A percentile compares a stretch with the other conserved stretches of the same genome.
These are phyloP conservation scores for Geotrichum aggregatum DNA, from an alignment of 1,139 yeast species.

Conservation along the genomic window DNA sequence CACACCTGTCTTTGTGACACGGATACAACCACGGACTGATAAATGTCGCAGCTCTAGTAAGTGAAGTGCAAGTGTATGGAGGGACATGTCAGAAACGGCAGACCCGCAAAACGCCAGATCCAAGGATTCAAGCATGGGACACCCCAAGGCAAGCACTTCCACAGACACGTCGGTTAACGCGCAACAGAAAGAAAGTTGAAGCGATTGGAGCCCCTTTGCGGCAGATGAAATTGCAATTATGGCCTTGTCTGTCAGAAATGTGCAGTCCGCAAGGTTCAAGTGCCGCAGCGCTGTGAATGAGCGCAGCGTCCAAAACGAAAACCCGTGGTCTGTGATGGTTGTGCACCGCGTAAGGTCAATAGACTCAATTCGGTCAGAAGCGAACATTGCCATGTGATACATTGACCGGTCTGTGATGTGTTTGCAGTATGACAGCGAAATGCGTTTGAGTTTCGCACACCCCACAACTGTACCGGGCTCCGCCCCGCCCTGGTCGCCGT, in stretches of 20 bases:
- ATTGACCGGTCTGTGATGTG: slow-evolving; percentile 65
- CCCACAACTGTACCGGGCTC: slow-evolving; percentile 42
- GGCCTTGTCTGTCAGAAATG: slow-evolving; percentile 64
- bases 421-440: slow-evolving; percentile 68
- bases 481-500: slow-evolving; percentile 9
- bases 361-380: slow-evolving; percentile 51
- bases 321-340: slow-evolving; percentile 70
- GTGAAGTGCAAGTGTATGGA: slow-evolving; percentile 57
- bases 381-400: slow-evolving; percentile 59
- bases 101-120: slow-evolving; percentile 73
- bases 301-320: slow-evolving; percentile 56
- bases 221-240: slow-evolving; percentile 59
- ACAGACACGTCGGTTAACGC: slow-evolving; percentile 65
- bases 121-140: slow-evolving; percentile 51
- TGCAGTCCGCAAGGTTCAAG: slow-evolving; percentile 63
- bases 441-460: slow-evolving; percentile 51
- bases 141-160: slow-evolving; percentile 61
- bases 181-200: slow-evolving; percentile 71
- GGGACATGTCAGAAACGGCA: slow-evolving; percentile 69
- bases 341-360: slow-evolving; percentile 71
- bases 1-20: slow-evolving; percentile 72
- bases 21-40: slow-evolving; percentile 61
- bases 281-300: slow-evolving; percentile 52
- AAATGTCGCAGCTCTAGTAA: slow-evolving; percentile 48
- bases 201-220: slow-evolving; percentile 52